Percentiles rank a stretch among this genome's conserved stretches.
Evolutionary conservation across 192 early-diverging fungal genomes (phyloP).

Genomic region (Rhizoclosmatium sp.): DNA sequence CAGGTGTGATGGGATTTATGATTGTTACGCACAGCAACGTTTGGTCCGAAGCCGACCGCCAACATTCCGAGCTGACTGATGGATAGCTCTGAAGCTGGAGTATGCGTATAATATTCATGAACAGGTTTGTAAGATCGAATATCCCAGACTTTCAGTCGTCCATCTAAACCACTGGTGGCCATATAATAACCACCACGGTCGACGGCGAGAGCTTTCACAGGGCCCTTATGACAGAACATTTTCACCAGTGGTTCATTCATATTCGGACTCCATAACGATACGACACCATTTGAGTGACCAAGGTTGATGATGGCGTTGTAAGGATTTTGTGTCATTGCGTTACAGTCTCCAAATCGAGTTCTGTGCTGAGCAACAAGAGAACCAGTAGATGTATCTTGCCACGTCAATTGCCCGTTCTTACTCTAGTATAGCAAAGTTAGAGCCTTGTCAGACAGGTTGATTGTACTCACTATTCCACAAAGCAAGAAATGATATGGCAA

Average conservation of each 20-base stretch:
- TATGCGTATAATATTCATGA: slow-evolving; percentile 81
- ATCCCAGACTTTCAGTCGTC: slow-evolving; percentile 92
- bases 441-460: neutral
- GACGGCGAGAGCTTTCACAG: slow-evolving; percentile 84
- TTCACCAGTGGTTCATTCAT: slow-evolving; percentile 87
- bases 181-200: slow-evolving; percentile 78
- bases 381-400: slow-evolving; percentile 95
- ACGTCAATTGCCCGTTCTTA: slow-evolving; percentile 82
- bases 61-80: slow-evolving; percentile 88
- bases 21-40: slow-evolving; percentile 64
- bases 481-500: slow-evolving; percentile 94
- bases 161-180: slow-evolving; percentile 92
- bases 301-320: slow-evolving; percentile 89
- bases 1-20: too few species aligned
- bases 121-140: slow-evolving; percentile 81
- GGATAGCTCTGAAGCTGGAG: slow-evolving; percentile 78
- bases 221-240: slow-evolving; percentile 91
- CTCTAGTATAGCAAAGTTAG: slow-evolving; percentile 53
- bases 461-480: slow-evolving; percentile 66
- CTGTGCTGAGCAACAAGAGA: slow-evolving; percentile 78
- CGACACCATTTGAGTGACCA: slow-evolving; percentile 83
- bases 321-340: slow-evolving; percentile 90
- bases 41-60: slow-evolving; percentile 81
- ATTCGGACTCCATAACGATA: slow-evolving; percentile 91
- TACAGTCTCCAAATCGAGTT: slow-evolving; percentile 79